Evolutionary conservation across 305 asterid genomes (phyloP).

Genomic region (Nicotiana rustica): DNA sequence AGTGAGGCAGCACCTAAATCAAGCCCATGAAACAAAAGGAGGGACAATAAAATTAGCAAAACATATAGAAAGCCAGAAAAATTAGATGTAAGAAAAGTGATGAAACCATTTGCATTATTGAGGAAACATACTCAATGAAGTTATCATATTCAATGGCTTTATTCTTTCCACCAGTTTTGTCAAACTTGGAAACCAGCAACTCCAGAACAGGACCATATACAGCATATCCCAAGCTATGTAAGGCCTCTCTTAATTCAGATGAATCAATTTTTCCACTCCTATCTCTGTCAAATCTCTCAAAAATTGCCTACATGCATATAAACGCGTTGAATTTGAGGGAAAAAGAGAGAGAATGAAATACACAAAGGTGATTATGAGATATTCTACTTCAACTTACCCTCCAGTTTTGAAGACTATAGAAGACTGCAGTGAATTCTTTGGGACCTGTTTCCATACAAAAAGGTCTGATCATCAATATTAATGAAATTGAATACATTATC

Average conservation of each 20-base stretch:
- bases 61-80: neutral
- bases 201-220: constrained; percentile 75
- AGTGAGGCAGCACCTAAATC: constrained; percentile 90
- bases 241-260: constrained; percentile 81
- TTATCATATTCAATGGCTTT: constrained; percentile 92
- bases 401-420: constrained; percentile 92
- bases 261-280: constrained; percentile 80
- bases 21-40: constrained; percentile 34
- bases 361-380: neutral
- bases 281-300: constrained; percentile 89
- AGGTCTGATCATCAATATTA: neutral
- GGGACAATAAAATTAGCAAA: constrained; percentile 27
- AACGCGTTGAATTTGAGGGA: too few species aligned
- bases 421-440: constrained; percentile 77
- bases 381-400: constrained; percentile 60
- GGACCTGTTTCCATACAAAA: constrained; percentile 63
- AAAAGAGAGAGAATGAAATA: too few species aligned
- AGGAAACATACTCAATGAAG: constrained; percentile 77
- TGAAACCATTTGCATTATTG: neutral
- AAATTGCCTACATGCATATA: constrained; percentile 51
- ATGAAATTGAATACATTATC: neutral
- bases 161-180: constrained; percentile 76
- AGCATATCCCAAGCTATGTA: constrained; percentile 80
- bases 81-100: neutral
- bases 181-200: constrained; percentile 84